Conservation (phyloP, 2,329 filamentous ascomycete genomes). For the Immersiporthe knoxdaviesiana region DNA sequence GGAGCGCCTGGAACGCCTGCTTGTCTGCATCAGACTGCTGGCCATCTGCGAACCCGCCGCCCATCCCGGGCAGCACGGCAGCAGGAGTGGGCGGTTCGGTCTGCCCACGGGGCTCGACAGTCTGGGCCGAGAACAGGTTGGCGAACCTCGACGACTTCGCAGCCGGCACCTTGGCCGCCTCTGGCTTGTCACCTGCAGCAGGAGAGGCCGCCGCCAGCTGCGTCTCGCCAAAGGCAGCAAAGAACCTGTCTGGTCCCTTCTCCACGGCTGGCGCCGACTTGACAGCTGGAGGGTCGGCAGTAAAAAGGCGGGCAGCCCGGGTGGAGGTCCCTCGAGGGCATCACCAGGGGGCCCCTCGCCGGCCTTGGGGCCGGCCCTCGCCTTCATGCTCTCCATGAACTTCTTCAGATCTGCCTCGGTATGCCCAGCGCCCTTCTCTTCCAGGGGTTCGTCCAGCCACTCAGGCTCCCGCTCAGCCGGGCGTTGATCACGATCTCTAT, state of each 20-base stretch:
- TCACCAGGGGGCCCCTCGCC: constrained; percentile 41
- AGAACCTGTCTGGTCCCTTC: constrained; percentile 76
- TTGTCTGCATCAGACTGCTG: constrained; percentile 67
- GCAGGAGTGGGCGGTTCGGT: constrained; percentile 52
- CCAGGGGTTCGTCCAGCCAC: constrained; percentile 79
- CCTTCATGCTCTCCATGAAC: constrained; percentile 92
- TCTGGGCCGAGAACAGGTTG: constrained; percentile 72
- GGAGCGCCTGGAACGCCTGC: constrained; percentile 80
- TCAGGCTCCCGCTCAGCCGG: constrained; percentile 78
- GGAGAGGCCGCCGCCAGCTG: constrained; percentile 28
- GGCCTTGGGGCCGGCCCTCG: constrained; percentile 46
- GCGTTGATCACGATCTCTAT: constrained; percentile 57
- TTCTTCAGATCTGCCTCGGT: constrained; percentile 92
- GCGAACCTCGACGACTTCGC: constrained; percentile 83
- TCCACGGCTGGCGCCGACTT: constrained; percentile 68
- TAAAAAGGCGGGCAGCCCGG: constrained; percentile 35
- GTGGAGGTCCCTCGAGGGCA: constrained; percentile 5
- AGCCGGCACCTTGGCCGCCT: constrained; percentile 59
- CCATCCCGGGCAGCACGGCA: constrained; percentile 33
- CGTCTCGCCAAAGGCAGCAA: constrained; percentile 57
- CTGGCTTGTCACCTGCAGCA: constrained; percentile 45
- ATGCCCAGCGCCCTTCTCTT: constrained; percentile 70
- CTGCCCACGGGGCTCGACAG: constrained; percentile 49
- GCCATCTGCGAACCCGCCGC: constrained; percentile 10
- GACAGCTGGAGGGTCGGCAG: constrained; percentile 43